Evolutionary conservation across 2,329 filamentous ascomycete genomes (phyloP).

Genomic region (Fonsecaea pugnacius): DNA sequence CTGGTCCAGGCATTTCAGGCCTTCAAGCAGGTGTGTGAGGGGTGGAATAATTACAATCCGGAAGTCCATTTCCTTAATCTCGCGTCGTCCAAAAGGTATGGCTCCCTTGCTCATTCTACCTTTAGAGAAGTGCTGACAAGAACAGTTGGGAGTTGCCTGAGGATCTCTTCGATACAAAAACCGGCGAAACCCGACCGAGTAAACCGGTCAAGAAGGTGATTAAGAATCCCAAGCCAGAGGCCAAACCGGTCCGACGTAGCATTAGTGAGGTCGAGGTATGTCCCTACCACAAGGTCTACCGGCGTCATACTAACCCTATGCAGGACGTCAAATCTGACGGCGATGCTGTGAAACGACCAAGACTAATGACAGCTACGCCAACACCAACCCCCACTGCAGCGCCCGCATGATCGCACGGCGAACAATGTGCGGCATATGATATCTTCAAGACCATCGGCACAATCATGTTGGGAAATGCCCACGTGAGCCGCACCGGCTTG

Average conservation of each 20-base stretch:
- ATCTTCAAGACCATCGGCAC: conserved; percentile 1
- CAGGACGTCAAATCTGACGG: conserved; percentile 27
- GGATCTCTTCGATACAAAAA: conserved; percentile 73
- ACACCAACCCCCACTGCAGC: conserved; percentile 31
- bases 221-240: conserved; percentile 25
- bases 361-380: conserved; percentile 26
- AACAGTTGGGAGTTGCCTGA: conserved; percentile 81
- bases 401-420: conserved; percentile 23
- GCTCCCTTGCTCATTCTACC: conserved; percentile 40
- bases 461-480: not conserved
- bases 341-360: conserved; percentile 27
- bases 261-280: conserved; percentile 33
- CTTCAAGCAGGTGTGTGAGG: conserved; percentile 81
- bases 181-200: conserved; percentile 73
- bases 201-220: conserved; percentile 59
- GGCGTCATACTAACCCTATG: conserved; percentile 1
- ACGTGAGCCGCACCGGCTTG: not conserved
- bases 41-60: conserved; percentile 74
- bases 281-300: not conserved
- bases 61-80: conserved; percentile 80
- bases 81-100: conserved; percentile 84
- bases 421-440: conserved; percentile 14
- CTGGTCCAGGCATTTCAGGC: conserved; percentile 76
- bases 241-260: conserved; percentile 25
- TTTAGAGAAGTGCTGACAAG: conserved; percentile 18